Conservation (phyloP, 805 yeast species). For the Starmerella floricola region DNA sequence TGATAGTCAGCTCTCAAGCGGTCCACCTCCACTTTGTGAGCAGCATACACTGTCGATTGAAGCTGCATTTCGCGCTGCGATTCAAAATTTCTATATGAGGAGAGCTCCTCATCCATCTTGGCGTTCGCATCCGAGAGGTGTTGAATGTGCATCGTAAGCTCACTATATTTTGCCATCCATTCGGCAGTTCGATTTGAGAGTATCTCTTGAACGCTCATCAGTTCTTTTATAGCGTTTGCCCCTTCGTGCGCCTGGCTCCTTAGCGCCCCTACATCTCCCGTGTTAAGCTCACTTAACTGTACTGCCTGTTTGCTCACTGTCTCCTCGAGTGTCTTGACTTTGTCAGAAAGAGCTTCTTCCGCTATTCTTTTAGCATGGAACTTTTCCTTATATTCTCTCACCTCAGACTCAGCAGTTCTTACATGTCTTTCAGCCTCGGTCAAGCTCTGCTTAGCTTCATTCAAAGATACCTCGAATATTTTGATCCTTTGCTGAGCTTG, state of each 20-base stretch:
- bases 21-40: not conserved
- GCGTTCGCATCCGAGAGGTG: not conserved
- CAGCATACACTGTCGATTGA: not conserved
- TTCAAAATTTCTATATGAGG: not conserved
- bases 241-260: slow-evolving; percentile 1
- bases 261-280: not conserved
- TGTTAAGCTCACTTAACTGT: not conserved
- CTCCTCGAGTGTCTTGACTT: not conserved
- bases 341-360: slow-evolving; percentile 3
- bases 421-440: not conserved
- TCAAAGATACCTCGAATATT: not conserved
- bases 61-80: not conserved
- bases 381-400: not conserved
- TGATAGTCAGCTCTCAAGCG: not conserved
- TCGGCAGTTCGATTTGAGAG: not conserved
- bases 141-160: not conserved
- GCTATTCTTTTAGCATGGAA: not conserved
- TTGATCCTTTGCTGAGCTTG: not conserved
- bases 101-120: not conserved
- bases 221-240: not conserved
- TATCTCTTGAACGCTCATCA: not conserved
- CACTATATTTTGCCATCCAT: not conserved
- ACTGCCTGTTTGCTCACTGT: slow-evolving; percentile 2
- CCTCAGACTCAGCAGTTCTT: not conserved
- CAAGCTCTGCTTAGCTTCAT: not conserved